Conservation (phyloP, 1,139 yeast species). For the Debaryomyces psychrophilus region DNA sequence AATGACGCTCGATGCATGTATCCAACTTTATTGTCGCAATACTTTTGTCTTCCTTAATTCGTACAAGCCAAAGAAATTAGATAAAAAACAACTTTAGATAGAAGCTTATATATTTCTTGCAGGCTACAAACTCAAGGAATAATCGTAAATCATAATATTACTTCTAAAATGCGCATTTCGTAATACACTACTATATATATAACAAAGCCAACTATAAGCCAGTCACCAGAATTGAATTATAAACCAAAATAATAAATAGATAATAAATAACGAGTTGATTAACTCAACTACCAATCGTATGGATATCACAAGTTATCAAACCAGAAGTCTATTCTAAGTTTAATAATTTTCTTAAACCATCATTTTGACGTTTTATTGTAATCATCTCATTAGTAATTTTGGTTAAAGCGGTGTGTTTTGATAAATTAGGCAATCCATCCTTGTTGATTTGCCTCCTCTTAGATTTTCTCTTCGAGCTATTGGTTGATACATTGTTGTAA, state of each 20-base stretch:
- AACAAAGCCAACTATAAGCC: conserved; percentile 1
- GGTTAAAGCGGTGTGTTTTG: conserved; percentile 49
- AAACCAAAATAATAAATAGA: background rate
- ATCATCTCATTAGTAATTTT: conserved; percentile 46
- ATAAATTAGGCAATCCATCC: conserved; percentile 52
- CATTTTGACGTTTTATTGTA: conserved; percentile 39
- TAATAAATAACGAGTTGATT: background rate
- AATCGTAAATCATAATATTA: conserved; percentile 9
- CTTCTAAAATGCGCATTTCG: conserved; percentile 1
- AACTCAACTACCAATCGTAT: background rate
- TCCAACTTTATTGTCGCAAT: too few relatives aligned
- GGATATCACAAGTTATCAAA: background rate
- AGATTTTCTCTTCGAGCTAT: conserved; percentile 33
- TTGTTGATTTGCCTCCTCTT: conserved; percentile 47
- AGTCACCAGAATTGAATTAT: conserved; percentile 6
- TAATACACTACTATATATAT: conserved; percentile 6
- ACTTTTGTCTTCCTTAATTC: too few relatives aligned
- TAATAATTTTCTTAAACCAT: conserved; percentile 29
- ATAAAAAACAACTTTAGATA: too few relatives aligned
- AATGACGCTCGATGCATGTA: too few relatives aligned
- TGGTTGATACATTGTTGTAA: conserved; percentile 35
- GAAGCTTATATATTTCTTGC: background rate
- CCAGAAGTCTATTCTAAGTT: conserved; percentile 7
- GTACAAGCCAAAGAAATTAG: too few relatives aligned
- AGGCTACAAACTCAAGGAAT: background rate